Conservation (phyloP, 805 yeast genomes). For the Wickerhamiella spandovensis region DNA sequence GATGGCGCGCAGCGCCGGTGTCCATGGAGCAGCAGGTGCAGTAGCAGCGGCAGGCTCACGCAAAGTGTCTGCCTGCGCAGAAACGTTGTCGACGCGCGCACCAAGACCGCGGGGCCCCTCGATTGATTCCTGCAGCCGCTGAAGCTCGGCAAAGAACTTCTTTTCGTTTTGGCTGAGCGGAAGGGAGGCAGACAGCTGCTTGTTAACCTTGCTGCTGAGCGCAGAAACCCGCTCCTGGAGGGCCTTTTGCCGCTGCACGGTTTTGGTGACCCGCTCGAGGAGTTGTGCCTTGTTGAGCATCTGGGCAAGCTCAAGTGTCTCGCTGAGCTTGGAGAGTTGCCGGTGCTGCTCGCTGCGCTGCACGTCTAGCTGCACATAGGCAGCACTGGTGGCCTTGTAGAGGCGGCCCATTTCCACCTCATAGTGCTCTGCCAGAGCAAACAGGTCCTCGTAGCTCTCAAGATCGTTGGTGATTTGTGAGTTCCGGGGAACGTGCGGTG, state of each 20-base stretch:
- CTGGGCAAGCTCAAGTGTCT: slow-evolving; percentile 13
- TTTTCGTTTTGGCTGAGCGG: slow-evolving; percentile 31
- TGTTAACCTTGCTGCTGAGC: slow-evolving; percentile 21
- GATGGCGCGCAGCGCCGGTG: not conserved
- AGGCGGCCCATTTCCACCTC: slow-evolving; percentile 19
- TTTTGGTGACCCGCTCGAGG: slow-evolving; percentile 12
- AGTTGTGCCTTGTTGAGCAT: slow-evolving; percentile 5
- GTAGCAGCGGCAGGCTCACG: too few relatives aligned
- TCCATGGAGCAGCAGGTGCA: too few relatives aligned
- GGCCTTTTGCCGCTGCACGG: slow-evolving; percentile 24
- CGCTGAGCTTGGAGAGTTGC: slow-evolving; percentile 26
- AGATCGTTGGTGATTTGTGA: not conserved
- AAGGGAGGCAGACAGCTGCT: slow-evolving; percentile 16
- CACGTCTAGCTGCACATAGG: slow-evolving; percentile 27
- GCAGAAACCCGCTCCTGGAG: slow-evolving; percentile 24
- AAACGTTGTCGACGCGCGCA: not conserved
- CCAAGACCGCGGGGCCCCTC: not conserved
- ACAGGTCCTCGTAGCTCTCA: not conserved
- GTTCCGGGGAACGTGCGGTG: not conserved
- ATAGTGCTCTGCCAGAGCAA: slow-evolving; percentile 11
- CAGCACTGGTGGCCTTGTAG: slow-evolving; percentile 25
- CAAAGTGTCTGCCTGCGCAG: not conserved
- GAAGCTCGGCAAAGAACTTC: slow-evolving; percentile 34
- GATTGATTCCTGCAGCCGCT: not conserved
- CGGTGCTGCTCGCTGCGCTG: slow-evolving; percentile 32